These are phyloP conservation scores for Fusarium penzigii DNA, from an alignment of 2,329 filamentous ascomycete genomes.

Conservation along the genomic window DNA sequence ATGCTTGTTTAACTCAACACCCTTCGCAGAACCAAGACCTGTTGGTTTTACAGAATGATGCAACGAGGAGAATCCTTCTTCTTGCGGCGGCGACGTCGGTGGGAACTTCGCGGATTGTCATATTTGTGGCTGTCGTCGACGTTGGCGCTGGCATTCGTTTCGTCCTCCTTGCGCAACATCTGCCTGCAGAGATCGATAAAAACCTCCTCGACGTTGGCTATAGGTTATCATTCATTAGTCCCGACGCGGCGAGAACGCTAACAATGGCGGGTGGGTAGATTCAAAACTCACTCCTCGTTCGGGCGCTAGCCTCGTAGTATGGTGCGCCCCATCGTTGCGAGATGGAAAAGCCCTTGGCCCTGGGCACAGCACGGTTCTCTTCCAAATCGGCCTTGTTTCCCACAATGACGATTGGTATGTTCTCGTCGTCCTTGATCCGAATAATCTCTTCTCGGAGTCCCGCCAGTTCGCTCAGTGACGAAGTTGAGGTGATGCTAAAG, in stretches of 20 bases:
- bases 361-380: constrained; percentile 77
- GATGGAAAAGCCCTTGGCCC: constrained; percentile 77
- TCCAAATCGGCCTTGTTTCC: constrained; percentile 91
- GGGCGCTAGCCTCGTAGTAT: constrained; percentile 87
- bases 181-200: constrained; percentile 84
- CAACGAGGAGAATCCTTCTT: constrained; percentile 42
- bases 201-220: constrained; percentile 85
- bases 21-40: background rate
- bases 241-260: constrained; percentile 11
- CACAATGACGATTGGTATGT: constrained; percentile 84
- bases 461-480: constrained; percentile 79
- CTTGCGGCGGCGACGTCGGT: constrained; percentile 33
- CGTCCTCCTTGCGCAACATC: constrained; percentile 74
- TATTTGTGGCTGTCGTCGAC: constrained; percentile 45
- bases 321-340: constrained; percentile 88
- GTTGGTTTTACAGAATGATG: constrained; percentile 41
- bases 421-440: constrained; percentile 86
- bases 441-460: constrained; percentile 87
- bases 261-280: constrained; percentile 27
- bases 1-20: background rate
- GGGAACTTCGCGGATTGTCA: constrained; percentile 31
- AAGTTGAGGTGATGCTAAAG: constrained; percentile 85
- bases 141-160: constrained; percentile 34
- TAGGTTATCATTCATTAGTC: constrained; percentile 57
- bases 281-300: constrained; percentile 66